Evolutionary conservation across 2,329 filamentous ascomycete genomes (phyloP), one percentile per base, ranked within the genome.

Genomic region (Teratosphaeria nubilosa): DNA sequence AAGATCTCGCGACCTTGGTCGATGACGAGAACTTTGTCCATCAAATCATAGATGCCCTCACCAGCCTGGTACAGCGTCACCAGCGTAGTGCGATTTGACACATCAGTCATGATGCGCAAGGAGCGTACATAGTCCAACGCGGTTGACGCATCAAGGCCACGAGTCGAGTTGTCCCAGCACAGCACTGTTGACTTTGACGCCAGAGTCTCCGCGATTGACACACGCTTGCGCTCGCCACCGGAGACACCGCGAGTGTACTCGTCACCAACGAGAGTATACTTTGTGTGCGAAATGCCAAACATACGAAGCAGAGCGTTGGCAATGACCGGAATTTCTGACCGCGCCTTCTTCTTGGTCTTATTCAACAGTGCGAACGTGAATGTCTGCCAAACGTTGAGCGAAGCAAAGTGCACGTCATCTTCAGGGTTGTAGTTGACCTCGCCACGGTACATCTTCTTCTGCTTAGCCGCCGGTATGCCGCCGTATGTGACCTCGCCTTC

Each of bases 21-120:
- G 56, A 92, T 88, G 22, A 91, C 82, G 55, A 91, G 72, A 2
- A 91, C 88, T 72, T 91, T 91, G 70, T 94, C 88, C 81, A 91
- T 88, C 32, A 87, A 76, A 62, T 85, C 79, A 66, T 87, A 88
- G 60, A 88, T 86, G 24, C 81, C 82, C 68, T 88, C 84, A 56
- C 84, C 83, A 1, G 85, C 85, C 69, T 88, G 86, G 70, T 90
- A 90, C 0, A 90, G 76, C 0, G 86, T 88, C 1, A 87, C 86
- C 16, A 87, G 77, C 0, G 84, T 87, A 0, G 86, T 88, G 7
- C 85, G 81, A 63, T 88, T 83, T 67, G 81, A 85, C 60, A 91
- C 82, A 61, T 91, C 86, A 3, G 89, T 91, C 83, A 91, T 88
- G 59, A 91, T 85, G 1, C 90, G 85, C 1, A 95, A 78, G 0